Conservation (phyloP, 768 basidiomycete species). For the Melanogaster broomeanus region DNA sequence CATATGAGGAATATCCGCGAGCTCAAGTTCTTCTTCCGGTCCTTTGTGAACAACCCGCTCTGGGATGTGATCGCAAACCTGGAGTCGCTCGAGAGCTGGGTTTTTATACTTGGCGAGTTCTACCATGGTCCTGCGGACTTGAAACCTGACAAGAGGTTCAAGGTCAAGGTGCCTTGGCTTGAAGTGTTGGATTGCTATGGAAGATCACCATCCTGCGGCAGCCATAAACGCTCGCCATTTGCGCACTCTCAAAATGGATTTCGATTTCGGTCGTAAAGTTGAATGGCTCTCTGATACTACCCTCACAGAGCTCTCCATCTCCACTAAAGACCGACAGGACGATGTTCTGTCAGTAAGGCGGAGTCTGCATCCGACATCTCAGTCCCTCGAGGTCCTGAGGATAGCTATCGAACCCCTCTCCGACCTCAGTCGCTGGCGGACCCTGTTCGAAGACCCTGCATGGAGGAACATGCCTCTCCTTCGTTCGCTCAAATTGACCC, state of each 20-base stretch:
- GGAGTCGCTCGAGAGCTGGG: conserved; percentile 15
- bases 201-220: not conserved
- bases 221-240: conserved; percentile 1
- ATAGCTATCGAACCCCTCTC: too few species aligned
- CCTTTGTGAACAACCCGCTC: conserved; percentile 11
- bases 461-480: conserved; percentile 2
- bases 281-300: not conserved
- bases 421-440: too few species aligned
- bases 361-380: too few species aligned
- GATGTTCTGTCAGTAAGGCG: too few species aligned
- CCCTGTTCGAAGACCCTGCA: not conserved
- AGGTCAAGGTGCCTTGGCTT: conserved; percentile 10
- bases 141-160: not conserved
- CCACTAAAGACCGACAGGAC: too few species aligned
- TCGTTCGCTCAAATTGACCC: too few species aligned
- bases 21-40: conserved; percentile 11
- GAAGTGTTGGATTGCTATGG: not conserved
- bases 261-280: not conserved
- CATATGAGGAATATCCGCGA: conserved; percentile 19
- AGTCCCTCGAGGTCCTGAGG: too few species aligned
- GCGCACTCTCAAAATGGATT: not conserved
- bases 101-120: conserved; percentile 8
- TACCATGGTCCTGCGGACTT: not conserved
- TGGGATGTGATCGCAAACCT: conserved; percentile 15
- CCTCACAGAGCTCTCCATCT: conserved; percentile 4